These are phyloP conservation scores for Suaeda aralocaspica DNA, from an alignment of 148 eudicot species.

Conservation along the genomic window DNA sequence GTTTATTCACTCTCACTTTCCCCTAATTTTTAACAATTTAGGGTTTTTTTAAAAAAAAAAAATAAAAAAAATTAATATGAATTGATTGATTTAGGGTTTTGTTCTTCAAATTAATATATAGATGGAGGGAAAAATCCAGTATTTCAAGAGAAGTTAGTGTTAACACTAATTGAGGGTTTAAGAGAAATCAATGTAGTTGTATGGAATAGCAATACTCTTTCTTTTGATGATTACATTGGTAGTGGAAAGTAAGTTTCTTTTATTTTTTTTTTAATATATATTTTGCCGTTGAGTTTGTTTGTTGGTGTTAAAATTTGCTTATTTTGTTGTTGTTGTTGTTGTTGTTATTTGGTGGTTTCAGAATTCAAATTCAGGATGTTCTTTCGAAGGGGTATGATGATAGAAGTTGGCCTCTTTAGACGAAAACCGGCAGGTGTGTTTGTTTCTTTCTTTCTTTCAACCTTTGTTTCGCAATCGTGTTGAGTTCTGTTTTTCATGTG, in stretches of 20 bases:
- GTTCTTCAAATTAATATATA: constrained; percentile 8
- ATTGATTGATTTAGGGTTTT: background rate
- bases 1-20: constrained; percentile 26
- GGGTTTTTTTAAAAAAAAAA: too few relatives aligned
- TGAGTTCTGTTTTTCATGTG: background rate
- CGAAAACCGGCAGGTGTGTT: constrained; percentile 76
- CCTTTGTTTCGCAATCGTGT: background rate
- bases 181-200: constrained; percentile 62
- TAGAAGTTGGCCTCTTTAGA: constrained; percentile 73
- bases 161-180: constrained; percentile 71
- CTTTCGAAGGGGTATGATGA: constrained; percentile 73
- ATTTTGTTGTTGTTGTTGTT: constrained; percentile 1
- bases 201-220: constrained; percentile 84
- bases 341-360: constrained; percentile 28
- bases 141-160: constrained; percentile 87
- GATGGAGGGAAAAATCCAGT: constrained; percentile 92
- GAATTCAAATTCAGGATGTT: constrained; percentile 73
- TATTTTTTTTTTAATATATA: background rate
- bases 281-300: constrained; percentile 8
- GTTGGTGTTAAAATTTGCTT: constrained; percentile 5
- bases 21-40: too few relatives aligned
- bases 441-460: background rate
- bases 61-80: too few relatives aligned
- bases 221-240: constrained; percentile 79
- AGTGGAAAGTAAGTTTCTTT: constrained; percentile 64